These are phyloP conservation scores for Pyrenopolyporus hunteri DNA, from an alignment of 495 filamentous ascomycete species.

Conservation along the genomic window DNA sequence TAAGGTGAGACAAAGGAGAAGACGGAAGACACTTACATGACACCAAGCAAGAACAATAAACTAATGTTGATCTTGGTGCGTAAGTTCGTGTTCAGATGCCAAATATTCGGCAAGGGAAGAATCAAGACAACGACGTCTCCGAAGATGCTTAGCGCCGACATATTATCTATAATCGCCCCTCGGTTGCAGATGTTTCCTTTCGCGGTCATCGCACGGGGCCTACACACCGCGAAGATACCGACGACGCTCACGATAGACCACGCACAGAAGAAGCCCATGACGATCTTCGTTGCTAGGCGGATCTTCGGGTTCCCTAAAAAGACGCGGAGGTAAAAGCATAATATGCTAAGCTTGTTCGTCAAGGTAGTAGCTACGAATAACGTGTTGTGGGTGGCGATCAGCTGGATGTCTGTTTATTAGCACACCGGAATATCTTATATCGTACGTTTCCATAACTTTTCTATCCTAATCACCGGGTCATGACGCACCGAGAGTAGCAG, in stretches of 20 bases:
- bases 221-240: slow-evolving; percentile 2
- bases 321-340: slow-evolving; percentile 10
- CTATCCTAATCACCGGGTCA: no score
- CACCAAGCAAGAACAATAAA: slow-evolving; percentile 6
- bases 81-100: slow-evolving; percentile 39
- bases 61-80: slow-evolving; percentile 36
- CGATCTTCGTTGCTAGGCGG: neutral
- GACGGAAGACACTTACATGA: slow-evolving; percentile 12
- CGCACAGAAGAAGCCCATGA: neutral
- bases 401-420: neutral
- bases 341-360: slow-evolving; percentile 4
- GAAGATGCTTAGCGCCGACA: slow-evolving; percentile 18
- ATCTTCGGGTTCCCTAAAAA: neutral
- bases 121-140: slow-evolving; percentile 44
- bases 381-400: neutral
- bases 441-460: no score
- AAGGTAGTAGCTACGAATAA: neutral
- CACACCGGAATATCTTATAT: no score
- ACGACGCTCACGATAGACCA: neutral
- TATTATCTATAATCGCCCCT: neutral
- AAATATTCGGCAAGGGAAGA: slow-evolving; percentile 44
- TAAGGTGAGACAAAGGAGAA: no score
- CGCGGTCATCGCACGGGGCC: neutral
- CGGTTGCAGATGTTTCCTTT: neutral
- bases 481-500: no score